Conservation (phyloP, 495 filamentous ascomycete genomes). For the Glarea lozoyensis region DNA sequence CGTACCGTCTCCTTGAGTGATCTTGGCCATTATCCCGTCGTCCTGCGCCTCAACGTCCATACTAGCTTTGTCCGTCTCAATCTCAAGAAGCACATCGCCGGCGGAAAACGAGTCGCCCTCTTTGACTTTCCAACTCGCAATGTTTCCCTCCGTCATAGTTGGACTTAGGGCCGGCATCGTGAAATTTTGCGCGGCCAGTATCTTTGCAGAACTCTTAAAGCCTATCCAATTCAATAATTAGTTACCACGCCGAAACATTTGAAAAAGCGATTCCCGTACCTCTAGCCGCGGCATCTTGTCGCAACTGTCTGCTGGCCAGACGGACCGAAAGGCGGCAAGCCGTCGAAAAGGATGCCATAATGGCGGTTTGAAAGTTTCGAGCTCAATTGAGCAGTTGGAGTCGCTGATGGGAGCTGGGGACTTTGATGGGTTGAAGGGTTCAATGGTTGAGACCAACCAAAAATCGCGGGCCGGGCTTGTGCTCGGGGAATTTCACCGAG, state of each 20-base stretch:
- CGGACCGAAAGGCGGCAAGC: slow-evolving; percentile 41
- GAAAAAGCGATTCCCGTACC: slow-evolving; percentile 27
- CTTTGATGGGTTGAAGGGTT: neutral
- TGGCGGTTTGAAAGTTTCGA: slow-evolving; percentile 20
- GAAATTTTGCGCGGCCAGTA: slow-evolving; percentile 63
- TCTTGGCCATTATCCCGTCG: slow-evolving; percentile 70
- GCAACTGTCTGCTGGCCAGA: slow-evolving; percentile 36
- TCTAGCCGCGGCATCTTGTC: slow-evolving; percentile 39
- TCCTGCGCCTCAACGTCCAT: slow-evolving; percentile 91
- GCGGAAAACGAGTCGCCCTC: slow-evolving; percentile 69
- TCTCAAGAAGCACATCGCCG: slow-evolving; percentile 75
- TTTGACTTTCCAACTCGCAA: slow-evolving; percentile 66
- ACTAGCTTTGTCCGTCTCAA: slow-evolving; percentile 81
- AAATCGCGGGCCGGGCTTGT: too few species aligned
- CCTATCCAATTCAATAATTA: slow-evolving; percentile 31
- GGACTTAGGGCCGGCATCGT: slow-evolving; percentile 82
- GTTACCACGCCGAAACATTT: slow-evolving; percentile 5
- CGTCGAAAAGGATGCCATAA: slow-evolving; percentile 44
- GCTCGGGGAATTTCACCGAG: too few species aligned
- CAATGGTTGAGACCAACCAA: slow-evolving; percentile 16
- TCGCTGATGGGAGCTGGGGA: slow-evolving; percentile 7
- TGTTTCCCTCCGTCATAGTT: slow-evolving; percentile 83
- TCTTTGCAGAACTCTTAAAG: slow-evolving; percentile 49
- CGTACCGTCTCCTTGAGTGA: slow-evolving; percentile 58
- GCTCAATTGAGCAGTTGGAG: slow-evolving; percentile 27